Evolutionary conservation across 345 rosid genomes (phyloP), one percentile per base, ranked within the genome.

Genomic region (Sonneratia caseolaris): DNA sequence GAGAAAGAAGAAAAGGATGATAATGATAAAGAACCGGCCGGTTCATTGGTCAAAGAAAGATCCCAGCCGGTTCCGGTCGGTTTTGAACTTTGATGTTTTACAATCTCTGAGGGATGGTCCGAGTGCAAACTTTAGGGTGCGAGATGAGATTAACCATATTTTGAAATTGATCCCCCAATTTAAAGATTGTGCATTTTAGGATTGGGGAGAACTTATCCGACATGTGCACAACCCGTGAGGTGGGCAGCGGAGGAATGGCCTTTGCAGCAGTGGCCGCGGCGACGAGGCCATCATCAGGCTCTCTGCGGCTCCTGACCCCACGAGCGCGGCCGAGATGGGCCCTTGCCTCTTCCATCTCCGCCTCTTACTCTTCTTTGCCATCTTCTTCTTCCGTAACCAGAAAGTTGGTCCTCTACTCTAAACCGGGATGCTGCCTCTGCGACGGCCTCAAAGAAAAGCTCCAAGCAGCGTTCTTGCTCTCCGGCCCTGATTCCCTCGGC

Each of bases 361-460:
- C 73, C 76, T 55, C 82, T 57, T 79, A 10, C 76, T 76, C 61
- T 56, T 75, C 76, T 6, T 74, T 81, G 15, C 69, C 82, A 32
- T 76, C 77, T 1, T 75, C 86, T 56, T 76, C 87, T 1, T 35
- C 81, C 3, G 76, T 73, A 37, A 8, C 86, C 6, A 84, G 89
- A 73, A 88, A 73, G 69, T 87, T 88, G 53, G 81, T 91, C 32
- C 88, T 91, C 24, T 94, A 94, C 80, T 88, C 96, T 5, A 90
- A 88, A 76, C 96, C 97, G 12, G 97, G 91, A 3, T 91, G 97
- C 79, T 91, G 96, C 81, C 86, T 91, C 82, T 94, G 98, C 76
- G 97, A 91, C 78, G 96, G 96, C 55, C 95, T 94, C 78, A 94
- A 94, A 78, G 98, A 91, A 81, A 91, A 88, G 82, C 96, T 88